phyloP scores from a whole-genome alignment of 129 eudicot genomes.

The Tanacetum coccineum region DNA sequence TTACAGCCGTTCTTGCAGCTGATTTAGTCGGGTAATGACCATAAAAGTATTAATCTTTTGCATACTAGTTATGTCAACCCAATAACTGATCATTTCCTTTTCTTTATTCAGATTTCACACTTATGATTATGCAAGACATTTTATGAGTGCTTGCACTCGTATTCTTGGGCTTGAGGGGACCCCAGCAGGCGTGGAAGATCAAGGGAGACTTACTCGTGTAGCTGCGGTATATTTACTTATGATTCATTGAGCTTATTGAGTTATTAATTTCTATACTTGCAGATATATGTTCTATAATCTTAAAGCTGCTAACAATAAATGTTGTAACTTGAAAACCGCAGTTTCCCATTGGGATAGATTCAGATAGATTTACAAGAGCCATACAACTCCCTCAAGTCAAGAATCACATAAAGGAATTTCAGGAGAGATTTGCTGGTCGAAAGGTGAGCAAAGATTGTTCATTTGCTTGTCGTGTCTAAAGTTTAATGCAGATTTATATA shows the following conservation, averaged over 20 bases:
- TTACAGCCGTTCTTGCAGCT: slow-evolving; percentile 82
- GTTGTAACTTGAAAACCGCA: slow-evolving; percentile 28
- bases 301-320: background rate
- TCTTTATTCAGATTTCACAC: slow-evolving; percentile 66
- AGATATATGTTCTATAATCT: background rate
- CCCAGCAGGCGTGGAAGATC: slow-evolving; percentile 88
- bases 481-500: background rate
- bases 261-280: slow-evolving; percentile 15
- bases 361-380: slow-evolving; percentile 69
- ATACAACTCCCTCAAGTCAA: slow-evolving; percentile 67
- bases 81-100: background rate
- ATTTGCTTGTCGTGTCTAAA: background rate
- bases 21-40: slow-evolving; percentile 69
- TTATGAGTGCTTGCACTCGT: slow-evolving; percentile 86
- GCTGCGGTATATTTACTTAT: slow-evolving; percentile 53
- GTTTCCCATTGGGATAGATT: slow-evolving; percentile 96
- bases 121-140: slow-evolving; percentile 83
- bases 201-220: slow-evolving; percentile 84
- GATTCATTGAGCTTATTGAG: background rate
- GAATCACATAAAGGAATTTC: slow-evolving; percentile 54
- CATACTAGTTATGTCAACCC: background rate
- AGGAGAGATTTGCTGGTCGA: slow-evolving; percentile 72
- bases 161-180: slow-evolving; percentile 90
- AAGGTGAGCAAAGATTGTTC: slow-evolving; percentile 38
- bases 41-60: background rate